Evolutionary conservation across 2,329 filamentous ascomycete species (phyloP), one percentile per base, ranked within the genome.

Genomic region (Tetracladium maxilliforme): DNA sequence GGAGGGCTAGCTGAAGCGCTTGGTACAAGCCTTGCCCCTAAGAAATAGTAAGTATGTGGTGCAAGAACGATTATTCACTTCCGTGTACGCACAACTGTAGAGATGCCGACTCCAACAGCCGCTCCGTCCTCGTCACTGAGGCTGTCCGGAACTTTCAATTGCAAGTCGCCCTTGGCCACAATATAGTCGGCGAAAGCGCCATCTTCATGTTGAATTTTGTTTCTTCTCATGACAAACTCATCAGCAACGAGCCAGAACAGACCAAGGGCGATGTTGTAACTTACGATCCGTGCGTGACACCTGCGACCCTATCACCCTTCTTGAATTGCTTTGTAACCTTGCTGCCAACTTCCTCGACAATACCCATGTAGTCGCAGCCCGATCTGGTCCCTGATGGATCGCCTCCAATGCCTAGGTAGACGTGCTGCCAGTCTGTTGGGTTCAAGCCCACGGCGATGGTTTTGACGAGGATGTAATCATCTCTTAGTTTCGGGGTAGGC

Each of bases 21-120:
- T 60, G 52, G 41, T 62, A 65, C 5, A 66, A 45, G 1, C 49
- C 54, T 43, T 64, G 59, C 16, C 47, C 56, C 52, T 57, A 31
- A 23, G 11, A 13, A 30, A 29, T 15, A 18, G 24, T 20, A 6
- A 26, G 6, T n/a, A 11, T 13, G 14, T n/a, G 6, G 13, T 7
- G 12, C 11, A 22, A 26, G 14, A 14, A 26, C 10, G 14, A 15
- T 7, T n/a, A n/a, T n/a, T n/a, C n/a, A n/a, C n/a, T n/a, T n/a
- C n/a, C n/a, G n/a, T n/a, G n/a, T n/a, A 40, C 42, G 6, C 37
- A 49, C 44, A 11, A 61, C 52, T 1, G 60, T 63, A 10, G 39
- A 43, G 12, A 55, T 32, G 3, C 48, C 51, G 1, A 59, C 41
- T 5, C 52, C 1, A 58, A 43, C 29, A 11, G 41, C 43, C 1